A percentile compares a stretch with the other conserved stretches of the same genome.
Evolutionary conservation across 805 yeast genomes (phyloP).

Genomic region (Lipomyces oligophaga): DNA sequence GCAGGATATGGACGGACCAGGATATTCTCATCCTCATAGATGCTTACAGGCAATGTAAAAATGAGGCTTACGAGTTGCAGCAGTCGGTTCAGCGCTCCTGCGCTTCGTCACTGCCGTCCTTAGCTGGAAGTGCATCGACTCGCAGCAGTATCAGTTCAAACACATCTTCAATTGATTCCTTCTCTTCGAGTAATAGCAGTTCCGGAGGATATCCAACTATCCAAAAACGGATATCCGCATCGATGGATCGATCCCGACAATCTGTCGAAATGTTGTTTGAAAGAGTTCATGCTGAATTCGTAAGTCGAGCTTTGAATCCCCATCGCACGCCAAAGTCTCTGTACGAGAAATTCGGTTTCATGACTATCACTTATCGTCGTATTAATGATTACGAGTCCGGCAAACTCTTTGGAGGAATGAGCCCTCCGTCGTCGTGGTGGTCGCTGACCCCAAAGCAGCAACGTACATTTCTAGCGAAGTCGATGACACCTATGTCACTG

Average conservation of each 20-base stretch:
- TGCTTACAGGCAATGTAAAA: slow-evolving; percentile 18
- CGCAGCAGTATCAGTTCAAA: too few relatives aligned
- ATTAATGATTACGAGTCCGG: slow-evolving; percentile 20
- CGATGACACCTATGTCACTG: slow-evolving; percentile 22
- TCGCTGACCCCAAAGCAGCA: slow-evolving; percentile 16
- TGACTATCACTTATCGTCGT: slow-evolving; percentile 18
- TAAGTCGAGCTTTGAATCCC: slow-evolving; percentile 11
- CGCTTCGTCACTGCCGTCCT: slow-evolving; percentile 2
- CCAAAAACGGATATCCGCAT: too few relatives aligned
- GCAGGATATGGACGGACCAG: slow-evolving; percentile 20
- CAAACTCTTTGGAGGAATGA: too few relatives aligned
- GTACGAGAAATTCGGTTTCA: slow-evolving; percentile 22
- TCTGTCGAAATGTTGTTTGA: slow-evolving; percentile 17
- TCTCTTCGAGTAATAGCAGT: too few relatives aligned
- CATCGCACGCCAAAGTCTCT: slow-evolving; percentile 21
- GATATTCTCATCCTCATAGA: slow-evolving; percentile 15
- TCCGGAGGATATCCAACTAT: too few relatives aligned
- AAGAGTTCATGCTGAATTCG: slow-evolving; percentile 14
- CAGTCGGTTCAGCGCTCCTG: background rate
- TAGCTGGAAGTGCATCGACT: too few relatives aligned
- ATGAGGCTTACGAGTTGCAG: slow-evolving; percentile 5
- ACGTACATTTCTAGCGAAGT: slow-evolving; percentile 12
- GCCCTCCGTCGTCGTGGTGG: too few relatives aligned
- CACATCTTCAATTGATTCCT: too few relatives aligned
- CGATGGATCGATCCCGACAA: too few relatives aligned